phyloP scores from a whole-genome alignment of 2,329 filamentous ascomycete genomes.

The Thielaviopsis ethacetica region DNA sequence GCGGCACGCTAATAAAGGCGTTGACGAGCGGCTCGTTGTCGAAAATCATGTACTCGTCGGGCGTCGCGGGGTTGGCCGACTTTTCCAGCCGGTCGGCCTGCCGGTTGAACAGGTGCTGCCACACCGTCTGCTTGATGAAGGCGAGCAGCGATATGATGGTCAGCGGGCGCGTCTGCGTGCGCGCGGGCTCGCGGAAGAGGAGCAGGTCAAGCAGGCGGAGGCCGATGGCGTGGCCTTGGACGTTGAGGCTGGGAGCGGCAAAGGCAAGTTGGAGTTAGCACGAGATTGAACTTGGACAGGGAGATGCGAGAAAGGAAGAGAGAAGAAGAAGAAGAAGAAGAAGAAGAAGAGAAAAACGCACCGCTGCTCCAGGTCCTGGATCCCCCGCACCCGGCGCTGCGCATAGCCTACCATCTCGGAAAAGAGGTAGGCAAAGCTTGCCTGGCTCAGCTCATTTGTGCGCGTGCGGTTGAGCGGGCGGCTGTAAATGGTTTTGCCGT shows the following conservation, averaged over 20 bases:
- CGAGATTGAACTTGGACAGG: too few relatives aligned
- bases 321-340: background rate
- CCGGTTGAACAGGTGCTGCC: conserved; percentile 80
- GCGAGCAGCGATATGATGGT: conserved; percentile 83
- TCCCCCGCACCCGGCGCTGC: conserved; percentile 75
- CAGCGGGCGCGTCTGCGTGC: conserved; percentile 61
- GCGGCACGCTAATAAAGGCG: conserved; percentile 79
- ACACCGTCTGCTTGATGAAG: conserved; percentile 84
- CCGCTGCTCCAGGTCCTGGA: conserved; percentile 86
- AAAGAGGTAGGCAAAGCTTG: conserved; percentile 92
- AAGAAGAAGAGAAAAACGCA: conserved; percentile 23
- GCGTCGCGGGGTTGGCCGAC: conserved; percentile 61
- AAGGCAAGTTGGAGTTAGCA: too few relatives aligned
- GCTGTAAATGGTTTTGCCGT: conserved; percentile 96
- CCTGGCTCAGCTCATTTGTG: conserved; percentile 75
- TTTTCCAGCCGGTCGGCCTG: conserved; percentile 89
- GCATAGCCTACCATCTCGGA: conserved; percentile 94
- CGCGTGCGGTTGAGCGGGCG: conserved; percentile 80
- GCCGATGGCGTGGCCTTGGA: conserved; percentile 85
- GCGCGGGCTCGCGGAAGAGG: conserved; percentile 61
- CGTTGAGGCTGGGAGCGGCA: conserved; percentile 46
- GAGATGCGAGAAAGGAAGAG: background rate
- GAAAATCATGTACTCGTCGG: conserved; percentile 97
- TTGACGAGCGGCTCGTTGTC: conserved; percentile 97
- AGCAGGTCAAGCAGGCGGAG: conserved; percentile 90